Percentiles rank a stretch among this genome's conserved stretches.
phyloP scores from a whole-genome alignment of 2,329 filamentous ascomycete species.

The Hypoxylon sp. region DNA sequence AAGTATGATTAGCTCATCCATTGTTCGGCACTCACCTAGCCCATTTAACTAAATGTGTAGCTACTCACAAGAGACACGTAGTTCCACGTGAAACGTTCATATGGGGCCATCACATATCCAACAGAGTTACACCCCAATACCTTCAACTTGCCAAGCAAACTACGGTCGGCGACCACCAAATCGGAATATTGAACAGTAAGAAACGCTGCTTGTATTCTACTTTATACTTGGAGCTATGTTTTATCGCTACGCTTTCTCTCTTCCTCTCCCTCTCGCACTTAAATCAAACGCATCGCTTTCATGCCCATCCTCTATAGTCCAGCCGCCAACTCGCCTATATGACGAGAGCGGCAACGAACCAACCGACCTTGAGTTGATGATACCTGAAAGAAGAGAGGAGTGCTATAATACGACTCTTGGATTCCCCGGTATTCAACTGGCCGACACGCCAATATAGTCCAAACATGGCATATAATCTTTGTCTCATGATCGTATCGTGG shows the following conservation, averaged over 20 bases:
- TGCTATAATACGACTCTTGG: slow-evolving; percentile 14
- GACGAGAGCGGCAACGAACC: slow-evolving; percentile 1
- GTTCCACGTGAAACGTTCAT: not conserved
- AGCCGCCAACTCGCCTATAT: slow-evolving; percentile 4
- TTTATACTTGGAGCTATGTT: slow-evolving; percentile 35
- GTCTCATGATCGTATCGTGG: slow-evolving; percentile 6
- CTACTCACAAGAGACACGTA: not conserved
- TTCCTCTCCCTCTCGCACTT: not conserved
- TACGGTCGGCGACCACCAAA: not conserved
- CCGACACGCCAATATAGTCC: slow-evolving; percentile 23
- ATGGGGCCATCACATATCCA: not conserved
- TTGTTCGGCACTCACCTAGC: not conserved
- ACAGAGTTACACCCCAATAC: not conserved
- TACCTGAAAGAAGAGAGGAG: slow-evolving; percentile 24
- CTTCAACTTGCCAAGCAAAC: not conserved
- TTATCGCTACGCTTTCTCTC: slow-evolving; percentile 9
- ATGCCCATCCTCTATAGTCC: slow-evolving; percentile 9
- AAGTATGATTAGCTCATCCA: not conserved
- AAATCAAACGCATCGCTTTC: slow-evolving; percentile 22
- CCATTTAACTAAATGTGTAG: not conserved
- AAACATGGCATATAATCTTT: slow-evolving; percentile 26
- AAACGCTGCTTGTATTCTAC: slow-evolving; percentile 41
- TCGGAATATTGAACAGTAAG: slow-evolving; percentile 26
- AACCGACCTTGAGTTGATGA: slow-evolving; percentile 8
- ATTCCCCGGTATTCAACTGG: slow-evolving; percentile 34